Conservation (phyloP, 306 rosid species). For the Cicer chorassanicum region DNA sequence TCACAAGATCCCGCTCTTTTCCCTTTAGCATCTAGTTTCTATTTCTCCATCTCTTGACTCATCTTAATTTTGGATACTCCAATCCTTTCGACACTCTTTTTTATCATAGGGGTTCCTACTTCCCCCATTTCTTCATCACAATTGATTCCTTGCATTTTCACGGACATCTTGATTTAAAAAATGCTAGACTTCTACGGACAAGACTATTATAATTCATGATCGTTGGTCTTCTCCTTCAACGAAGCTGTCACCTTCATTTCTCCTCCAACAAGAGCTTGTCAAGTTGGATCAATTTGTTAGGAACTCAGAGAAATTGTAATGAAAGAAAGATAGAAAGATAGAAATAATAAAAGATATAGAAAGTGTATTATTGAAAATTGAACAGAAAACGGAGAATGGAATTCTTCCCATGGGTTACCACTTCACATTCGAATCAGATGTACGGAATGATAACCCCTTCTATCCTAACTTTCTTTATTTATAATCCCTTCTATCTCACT, state of each 20-base stretch:
- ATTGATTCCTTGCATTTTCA: not conserved
- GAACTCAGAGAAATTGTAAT: not conserved
- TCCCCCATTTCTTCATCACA: not conserved
- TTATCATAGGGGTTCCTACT: slow-evolving; percentile 4
- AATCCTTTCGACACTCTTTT: slow-evolving; percentile 2
- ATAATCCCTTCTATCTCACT: not conserved
- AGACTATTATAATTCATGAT: not conserved
- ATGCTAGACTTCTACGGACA: not conserved
- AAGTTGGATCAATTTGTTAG: not conserved
- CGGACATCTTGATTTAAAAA: not conserved
- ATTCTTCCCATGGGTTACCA: not conserved
- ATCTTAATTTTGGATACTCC: not conserved
- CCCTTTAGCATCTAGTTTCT: not conserved
- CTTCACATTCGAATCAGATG: not conserved
- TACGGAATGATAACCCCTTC: not conserved
- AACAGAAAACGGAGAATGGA: not conserved
- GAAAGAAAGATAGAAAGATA: not conserved
- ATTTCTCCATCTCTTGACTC: not conserved
- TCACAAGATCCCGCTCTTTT: not conserved
- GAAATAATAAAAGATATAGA: not conserved
- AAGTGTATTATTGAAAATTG: not conserved
- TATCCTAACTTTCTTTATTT: not conserved
- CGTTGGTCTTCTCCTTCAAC: not conserved
- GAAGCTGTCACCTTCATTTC: slow-evolving; percentile 9
- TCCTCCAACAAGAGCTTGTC: not conserved